Evolutionary conservation across 2,329 filamentous ascomycete genomes (phyloP), one percentile per base, ranked within the genome.

Genomic region (Arthroderma sp.): DNA sequence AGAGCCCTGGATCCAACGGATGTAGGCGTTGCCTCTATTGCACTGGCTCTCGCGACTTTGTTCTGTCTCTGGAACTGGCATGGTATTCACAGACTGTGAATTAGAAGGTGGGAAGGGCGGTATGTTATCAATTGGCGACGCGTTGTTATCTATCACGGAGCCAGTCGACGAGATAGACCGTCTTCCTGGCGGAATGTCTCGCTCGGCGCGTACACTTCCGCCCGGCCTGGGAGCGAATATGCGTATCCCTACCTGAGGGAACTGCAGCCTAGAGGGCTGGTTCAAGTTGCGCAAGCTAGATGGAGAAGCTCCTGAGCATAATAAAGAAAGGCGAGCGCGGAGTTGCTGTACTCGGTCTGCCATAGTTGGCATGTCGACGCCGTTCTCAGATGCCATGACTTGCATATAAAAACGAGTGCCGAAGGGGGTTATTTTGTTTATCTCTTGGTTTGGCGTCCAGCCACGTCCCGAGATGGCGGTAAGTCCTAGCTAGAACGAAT

Each of bases 81-180:
- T 31, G 11, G 11, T n/a, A 8, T 31, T n/a, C 7, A n/a, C 13
- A 21, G 52, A 49, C 31, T 47, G 23, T 17, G 60, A 37, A 39
- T 43, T 60, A 0, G 28, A 33, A 41, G 37, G 39, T n/a, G 52
- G 52, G 21, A 63, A 57, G 6, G 62, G 60, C 13, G 28, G 58
- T 15, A 61, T 53, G 33, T 31, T 58, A 2, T 41, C 56, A 25
- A 23, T 17, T 11, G 55, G 58, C 23, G 63, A 58, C 17, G 61
- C 56, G 25, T 56, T 51, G 15, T 60, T 55, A 52, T 66, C 64
- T 38, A 67, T 65, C 33, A 66, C 55, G 13, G 65, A 64, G 17
- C 63, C 60, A 31, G 63, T 65, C 8, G 66, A 67, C 4, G 57
- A 51, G 19, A 57, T 56, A 8, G 64, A 63, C 56, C 66, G 61